Conservation (phyloP, 495 filamentous ascomycete genomes). For the Penicillium taxi region DNA sequence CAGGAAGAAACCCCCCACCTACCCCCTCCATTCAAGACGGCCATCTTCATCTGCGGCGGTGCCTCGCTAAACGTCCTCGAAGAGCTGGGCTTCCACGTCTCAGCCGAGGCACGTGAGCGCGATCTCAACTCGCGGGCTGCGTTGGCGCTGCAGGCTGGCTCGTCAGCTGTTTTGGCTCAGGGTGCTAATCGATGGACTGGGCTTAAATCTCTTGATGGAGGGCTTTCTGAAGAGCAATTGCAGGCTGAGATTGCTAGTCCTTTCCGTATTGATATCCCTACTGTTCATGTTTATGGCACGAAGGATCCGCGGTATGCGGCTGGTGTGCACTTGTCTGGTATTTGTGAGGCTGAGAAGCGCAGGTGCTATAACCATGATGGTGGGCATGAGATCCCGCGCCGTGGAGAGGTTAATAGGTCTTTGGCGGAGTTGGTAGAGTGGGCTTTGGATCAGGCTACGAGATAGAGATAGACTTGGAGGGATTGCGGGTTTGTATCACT, state of each 20-base stretch:
- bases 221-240: conserved; percentile 46
- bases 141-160: conserved; percentile 21
- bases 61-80: conserved; percentile 42
- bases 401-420: conserved; percentile 20
- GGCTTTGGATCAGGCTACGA: conserved; percentile 21
- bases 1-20: conserved; percentile 22
- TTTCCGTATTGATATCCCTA: conserved; percentile 47
- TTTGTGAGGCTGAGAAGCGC: conserved; percentile 41
- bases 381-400: conserved; percentile 49
- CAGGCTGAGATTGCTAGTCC: conserved; percentile 31
- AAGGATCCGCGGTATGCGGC: conserved; percentile 51
- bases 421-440: conserved; percentile 36
- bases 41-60: conserved; percentile 53
- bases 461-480: no score
- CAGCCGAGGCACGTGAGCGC: conserved; percentile 32
- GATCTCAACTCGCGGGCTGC: conserved; percentile 23
- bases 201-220: conserved; percentile 15
- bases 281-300: conserved; percentile 52
- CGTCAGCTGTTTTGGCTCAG: conserved; percentile 20
- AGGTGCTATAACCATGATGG: conserved; percentile 48
- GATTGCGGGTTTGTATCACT: no score
- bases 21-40: conserved; percentile 48
- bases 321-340: conserved; percentile 46
- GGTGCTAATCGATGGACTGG: conserved; percentile 25
- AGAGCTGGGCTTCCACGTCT: conserved; percentile 42